Evolutionary conservation across 371 early-diverging fungal genomes (phyloP).

Genomic region (Nematocida ausubeli): DNA sequence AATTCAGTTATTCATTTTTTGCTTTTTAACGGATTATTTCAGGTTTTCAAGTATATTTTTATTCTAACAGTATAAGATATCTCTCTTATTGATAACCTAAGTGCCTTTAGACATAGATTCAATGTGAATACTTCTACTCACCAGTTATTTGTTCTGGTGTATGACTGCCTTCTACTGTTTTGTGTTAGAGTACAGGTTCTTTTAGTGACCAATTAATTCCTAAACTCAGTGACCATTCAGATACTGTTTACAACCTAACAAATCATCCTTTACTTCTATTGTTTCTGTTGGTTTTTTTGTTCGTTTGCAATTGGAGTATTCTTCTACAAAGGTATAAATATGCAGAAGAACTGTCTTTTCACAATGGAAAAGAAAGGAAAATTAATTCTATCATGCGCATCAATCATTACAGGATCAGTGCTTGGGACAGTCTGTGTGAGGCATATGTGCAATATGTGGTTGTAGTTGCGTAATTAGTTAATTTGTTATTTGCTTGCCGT

Average conservation of each 20-base stretch:
- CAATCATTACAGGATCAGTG: constrained; percentile 18
- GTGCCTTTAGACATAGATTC: too few species aligned
- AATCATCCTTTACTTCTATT: not conserved
- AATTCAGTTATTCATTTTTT: too few species aligned
- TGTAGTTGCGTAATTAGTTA: not conserved
- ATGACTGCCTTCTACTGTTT: too few species aligned
- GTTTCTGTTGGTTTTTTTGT: not conserved
- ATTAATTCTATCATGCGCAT: not conserved
- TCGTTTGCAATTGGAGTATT: not conserved
- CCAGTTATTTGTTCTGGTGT: too few species aligned
- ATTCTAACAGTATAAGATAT: too few species aligned
- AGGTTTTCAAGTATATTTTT: too few species aligned
- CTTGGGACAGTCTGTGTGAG: not conserved
- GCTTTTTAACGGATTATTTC: too few species aligned
- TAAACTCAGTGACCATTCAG: not conserved
- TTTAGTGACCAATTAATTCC: not conserved
- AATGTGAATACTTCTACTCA: too few species aligned
- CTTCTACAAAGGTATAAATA: constrained; percentile 33
- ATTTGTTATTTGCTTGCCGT: not conserved
- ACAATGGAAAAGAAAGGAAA: constrained; percentile 33
- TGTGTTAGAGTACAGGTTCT: too few species aligned
- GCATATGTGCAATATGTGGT: constrained; percentile 12
- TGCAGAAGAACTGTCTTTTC: not conserved
- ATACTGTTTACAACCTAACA: not conserved
- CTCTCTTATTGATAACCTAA: too few species aligned